These are phyloP conservation scores for Eucalyptus grandis DNA, from an alignment of 345 rosid genomes.

Conservation along the genomic window DNA sequence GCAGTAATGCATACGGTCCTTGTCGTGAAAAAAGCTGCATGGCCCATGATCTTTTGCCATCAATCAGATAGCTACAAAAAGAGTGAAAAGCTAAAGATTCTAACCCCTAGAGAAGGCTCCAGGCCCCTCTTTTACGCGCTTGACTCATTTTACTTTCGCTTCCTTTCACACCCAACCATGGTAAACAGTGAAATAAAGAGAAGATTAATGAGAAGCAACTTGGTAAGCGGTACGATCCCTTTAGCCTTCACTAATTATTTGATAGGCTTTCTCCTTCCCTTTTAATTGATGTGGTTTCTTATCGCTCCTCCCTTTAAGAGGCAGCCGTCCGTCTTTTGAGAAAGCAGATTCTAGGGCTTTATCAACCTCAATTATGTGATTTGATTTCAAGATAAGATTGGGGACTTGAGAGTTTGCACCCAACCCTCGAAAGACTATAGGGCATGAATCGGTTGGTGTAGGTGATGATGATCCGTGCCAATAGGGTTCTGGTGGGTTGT, in stretches of 20 bases:
- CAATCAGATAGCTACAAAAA: neutral
- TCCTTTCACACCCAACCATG: neutral
- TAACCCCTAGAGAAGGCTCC: neutral
- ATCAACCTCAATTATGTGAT: neutral
- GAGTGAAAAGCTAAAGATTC: neutral
- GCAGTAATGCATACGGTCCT: neutral
- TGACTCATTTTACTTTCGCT: neutral
- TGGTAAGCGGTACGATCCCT: neutral
- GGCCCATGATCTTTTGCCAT: neutral
- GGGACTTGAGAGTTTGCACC: neutral
- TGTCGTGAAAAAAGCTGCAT: neutral
- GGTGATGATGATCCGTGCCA: neutral
- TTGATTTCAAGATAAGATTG: neutral
- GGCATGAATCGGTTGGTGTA: neutral
- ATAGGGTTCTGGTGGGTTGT: neutral
- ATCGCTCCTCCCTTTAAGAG: neutral
- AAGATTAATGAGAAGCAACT: neutral
- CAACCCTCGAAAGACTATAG: neutral
- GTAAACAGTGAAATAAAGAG: neutral
- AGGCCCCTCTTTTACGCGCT: neutral
- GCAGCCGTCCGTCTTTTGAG: neutral
- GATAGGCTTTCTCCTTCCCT: neutral
- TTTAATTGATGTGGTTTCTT: neutral
- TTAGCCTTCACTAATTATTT: neutral
- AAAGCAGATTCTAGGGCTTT: neutral